Base-by-base conservation (phyloP, 768 basidiomycete species). In the Fistulinella prunicolor region DNA sequence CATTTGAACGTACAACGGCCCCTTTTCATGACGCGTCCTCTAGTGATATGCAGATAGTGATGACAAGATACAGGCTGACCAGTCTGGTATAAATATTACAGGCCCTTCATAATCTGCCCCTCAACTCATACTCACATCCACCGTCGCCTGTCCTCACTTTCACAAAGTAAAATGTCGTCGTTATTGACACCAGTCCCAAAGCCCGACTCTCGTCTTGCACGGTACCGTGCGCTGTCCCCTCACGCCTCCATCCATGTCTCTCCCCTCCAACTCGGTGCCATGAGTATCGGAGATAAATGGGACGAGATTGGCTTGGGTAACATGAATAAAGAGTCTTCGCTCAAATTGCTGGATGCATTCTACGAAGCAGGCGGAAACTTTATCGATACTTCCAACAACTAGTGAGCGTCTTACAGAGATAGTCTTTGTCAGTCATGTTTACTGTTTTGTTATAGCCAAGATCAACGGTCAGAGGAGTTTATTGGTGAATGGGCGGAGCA, bases 371-470 rank as follows among this genome's bases (percentile, higher is more conserved):
- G 77, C 4, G 77, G 78, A 9, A 77, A 78, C 55, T 74, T 76
- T 40, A 75, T 78, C 50, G 76, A 76, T 48, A 77, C 76, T 0
- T 68, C 78, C 7, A 77, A 74, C 49, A 67, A 63, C 59, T 78
- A 78, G 72, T 64, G 36, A 55, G 67, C 38, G 21, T 35, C 6
- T 20, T 16, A 13, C 32, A 4, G 32, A 28, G 28, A 28, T n/a
- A 28, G 7, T 12, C 12, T 28, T 34, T 16, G 9, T 34, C 32
- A 16, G 16, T 16, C 32, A 16, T 34, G 32, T 5, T 34, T 34
- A 34, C 14, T 4, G 14, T 16, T 34, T 14, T 24, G 16, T 34
- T 41, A 6, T 32, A 70, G 70, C 39, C 71, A 75, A 53, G 62
- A 73, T 43, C 74, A 69, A 38, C 61, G 65, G 22, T 70, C 66